Percentiles rank a stretch among this genome's conserved stretches.
phyloP scores from a whole-genome alignment of 2,329 filamentous ascomycete genomes.

The Fusarium agapanthi region DNA sequence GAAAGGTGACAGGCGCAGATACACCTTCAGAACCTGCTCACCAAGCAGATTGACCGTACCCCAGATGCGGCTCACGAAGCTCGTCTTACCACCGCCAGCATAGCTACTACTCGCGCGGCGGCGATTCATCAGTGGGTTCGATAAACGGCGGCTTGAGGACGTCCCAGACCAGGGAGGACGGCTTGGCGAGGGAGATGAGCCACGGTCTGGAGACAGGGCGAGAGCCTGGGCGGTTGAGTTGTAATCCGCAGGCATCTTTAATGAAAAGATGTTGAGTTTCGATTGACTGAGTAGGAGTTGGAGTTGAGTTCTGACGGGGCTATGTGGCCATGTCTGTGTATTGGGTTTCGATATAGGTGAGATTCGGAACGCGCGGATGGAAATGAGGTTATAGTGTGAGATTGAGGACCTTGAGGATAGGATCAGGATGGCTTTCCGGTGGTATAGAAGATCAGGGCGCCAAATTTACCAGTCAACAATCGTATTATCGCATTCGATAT shows the following conservation, averaged over 20 bases:
- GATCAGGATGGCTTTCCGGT: background rate
- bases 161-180: slow-evolving; percentile 41
- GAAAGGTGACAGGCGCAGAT: slow-evolving; percentile 63
- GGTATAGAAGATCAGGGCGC: background rate
- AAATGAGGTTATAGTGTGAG: slow-evolving; percentile 9
- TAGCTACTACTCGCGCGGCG: slow-evolving; percentile 27
- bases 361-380: slow-evolving; percentile 32
- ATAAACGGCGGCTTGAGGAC: slow-evolving; percentile 49
- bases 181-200: slow-evolving; percentile 45
- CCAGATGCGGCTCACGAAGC: slow-evolving; percentile 46
- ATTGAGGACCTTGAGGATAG: background rate
- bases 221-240: slow-evolving; percentile 59
- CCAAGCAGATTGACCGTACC: slow-evolving; percentile 54
- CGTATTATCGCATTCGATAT: background rate
- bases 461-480: background rate
- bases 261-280: background rate
- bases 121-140: slow-evolving; percentile 50
- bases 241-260: slow-evolving; percentile 62
- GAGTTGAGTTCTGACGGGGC: background rate
- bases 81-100: slow-evolving; percentile 29
- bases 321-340: slow-evolving; percentile 32
- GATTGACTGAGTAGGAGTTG: background rate
- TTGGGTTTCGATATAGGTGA: slow-evolving; percentile 6
- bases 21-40: slow-evolving; percentile 57
- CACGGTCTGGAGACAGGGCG: slow-evolving; percentile 51